Base-by-base conservation (phyloP, 2,329 filamentous ascomycete species). In the Proliferodiscus dingleyae region DNA sequence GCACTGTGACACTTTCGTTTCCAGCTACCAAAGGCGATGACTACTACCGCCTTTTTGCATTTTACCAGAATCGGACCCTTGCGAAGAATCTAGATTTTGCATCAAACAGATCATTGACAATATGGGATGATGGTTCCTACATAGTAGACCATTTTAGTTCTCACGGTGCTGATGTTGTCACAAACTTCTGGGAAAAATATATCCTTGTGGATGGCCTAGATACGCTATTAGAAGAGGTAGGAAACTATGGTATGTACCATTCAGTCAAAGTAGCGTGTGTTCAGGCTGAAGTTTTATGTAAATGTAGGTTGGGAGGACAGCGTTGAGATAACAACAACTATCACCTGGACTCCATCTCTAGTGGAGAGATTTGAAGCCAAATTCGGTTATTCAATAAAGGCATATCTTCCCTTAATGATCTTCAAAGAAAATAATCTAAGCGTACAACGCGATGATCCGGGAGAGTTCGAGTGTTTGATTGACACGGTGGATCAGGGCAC, bases 121-220 rank as follows among this genome's bases (percentile, higher is more conserved):
- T 61, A 32, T 51, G 61, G 15, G 54, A 65, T 16, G 67, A 68
- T 45, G 66, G 66, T 3, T 68, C 65, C 1, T 67, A 56, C 40
- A 58, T 58, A 3, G 65, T 68, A 3, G 66, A 69, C 38, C 49
- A 72, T 50, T 71, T 67, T 50, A 66, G 56, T 15, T 48, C 55
- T 15, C 37, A 36, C 2, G 70, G 69, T 3, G 69, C 69, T 0
- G 51, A 62, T 34, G 56, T 59, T 0, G 55, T 61, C 24, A 65
- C 58, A 0, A 47, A 65, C 7, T 71, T 71, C 45, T 68, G 64
- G 64, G 65, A 71, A 23, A 43, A 70, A 13, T 55, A 67, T 18
- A 54, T 71, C 8, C 51, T 71, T 1, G 52, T 53, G 3, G 58
- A 63, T 37, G 61, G 60, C 1, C 56, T 60, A 1, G 58, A 53